Evolutionary conservation across 257 asterid genomes (phyloP), one percentile per base, ranked within the genome.

Genomic region (Solanum pinnatisectum): DNA sequence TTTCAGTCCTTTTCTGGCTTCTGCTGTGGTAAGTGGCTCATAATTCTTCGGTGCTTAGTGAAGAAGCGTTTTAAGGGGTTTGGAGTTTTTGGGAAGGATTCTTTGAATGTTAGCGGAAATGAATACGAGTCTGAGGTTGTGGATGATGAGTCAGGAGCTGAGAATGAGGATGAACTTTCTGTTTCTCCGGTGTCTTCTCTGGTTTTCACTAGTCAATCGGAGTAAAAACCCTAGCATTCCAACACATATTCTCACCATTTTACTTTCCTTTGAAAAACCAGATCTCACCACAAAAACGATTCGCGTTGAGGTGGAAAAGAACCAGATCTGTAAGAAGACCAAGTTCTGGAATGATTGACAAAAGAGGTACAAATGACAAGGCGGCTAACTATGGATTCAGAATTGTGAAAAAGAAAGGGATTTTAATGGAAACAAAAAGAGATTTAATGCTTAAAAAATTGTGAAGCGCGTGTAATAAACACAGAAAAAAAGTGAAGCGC

Each of bases 311-410:
- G 83, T 95, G 98, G 68, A 95, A 89, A 8, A 95, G 91, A 13
- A 94, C 98, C 1, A 95, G 94, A 88, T 95, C 94, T 4, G 95
- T 92, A 0, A 95, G 87, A 12, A 90, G 73, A 25, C 98, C 98
- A 23, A 95, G 95, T 87, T 95, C 93, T 20, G 90, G 39, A 95
- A 93, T 68, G 87, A 52, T 16, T 52, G 60, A 52, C 63, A 52
- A 52, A 18, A 52, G 63, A 52, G 63, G 63, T 52, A 52, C n/a
- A 18, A 52, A 52, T 52, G n/a, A 52, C 63, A 52, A 6, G 63
- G 63, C 3, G 59, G 59, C 63, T 52, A 6, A 52, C n/a, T 52
- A 16, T 52, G 63, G n/a, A 52, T 52, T 18, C n/a, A 52, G 63
- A 52, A 52, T 52, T 6, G 18, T 18, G n/a, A 52, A 52, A 52